Conservation (phyloP, 257 asterid species). For the Schizonepeta tenuifolia region DNA sequence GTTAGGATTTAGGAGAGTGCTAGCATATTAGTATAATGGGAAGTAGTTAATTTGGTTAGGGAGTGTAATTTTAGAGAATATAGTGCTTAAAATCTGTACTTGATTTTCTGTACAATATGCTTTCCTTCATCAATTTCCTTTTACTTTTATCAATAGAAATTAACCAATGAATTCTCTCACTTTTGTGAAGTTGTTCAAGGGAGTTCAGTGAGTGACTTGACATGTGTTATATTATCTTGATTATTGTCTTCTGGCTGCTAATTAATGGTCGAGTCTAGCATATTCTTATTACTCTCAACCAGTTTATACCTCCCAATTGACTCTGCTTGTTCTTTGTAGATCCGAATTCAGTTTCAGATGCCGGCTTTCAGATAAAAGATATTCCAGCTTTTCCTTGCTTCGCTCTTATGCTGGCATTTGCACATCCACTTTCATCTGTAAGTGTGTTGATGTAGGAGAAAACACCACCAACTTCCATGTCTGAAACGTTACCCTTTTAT, state of each 20-base stretch:
- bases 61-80: neutral
- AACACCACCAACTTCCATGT: neutral
- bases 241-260: neutral
- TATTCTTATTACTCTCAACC: constrained; percentile 3
- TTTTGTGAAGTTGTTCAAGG: neutral
- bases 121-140: neutral
- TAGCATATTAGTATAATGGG: neutral
- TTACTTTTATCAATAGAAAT: neutral
- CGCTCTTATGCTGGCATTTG: constrained; percentile 87
- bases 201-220: neutral
- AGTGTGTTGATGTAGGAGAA: constrained; percentile 32
- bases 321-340: constrained; percentile 45
- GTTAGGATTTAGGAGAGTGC: neutral
- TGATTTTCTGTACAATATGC: neutral
- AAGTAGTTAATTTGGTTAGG: neutral
- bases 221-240: constrained; percentile 14
- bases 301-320: constrained; percentile 13
- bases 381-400: constrained; percentile 70
- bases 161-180: neutral
- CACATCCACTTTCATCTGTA: constrained; percentile 72
- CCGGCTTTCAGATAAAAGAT: constrained; percentile 58
- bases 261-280: constrained; percentile 1
- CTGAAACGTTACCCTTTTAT: too few relatives aligned
- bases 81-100: neutral
- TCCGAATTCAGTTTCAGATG: constrained; percentile 50